Base-by-base conservation (phyloP, 306 rosid species). In the Myrica gale region DNA sequence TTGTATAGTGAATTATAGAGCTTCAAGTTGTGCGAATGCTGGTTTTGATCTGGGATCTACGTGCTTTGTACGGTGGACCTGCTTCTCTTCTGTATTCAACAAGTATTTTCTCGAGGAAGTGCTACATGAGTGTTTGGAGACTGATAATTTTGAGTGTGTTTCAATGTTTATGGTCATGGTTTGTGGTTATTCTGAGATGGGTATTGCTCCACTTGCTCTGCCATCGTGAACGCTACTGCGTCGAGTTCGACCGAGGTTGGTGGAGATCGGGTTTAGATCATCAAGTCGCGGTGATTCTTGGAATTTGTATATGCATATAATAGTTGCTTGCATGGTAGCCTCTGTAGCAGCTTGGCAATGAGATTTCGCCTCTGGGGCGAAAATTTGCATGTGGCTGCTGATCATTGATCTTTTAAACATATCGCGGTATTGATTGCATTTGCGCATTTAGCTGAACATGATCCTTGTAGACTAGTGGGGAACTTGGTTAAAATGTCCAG, bases 31-130 rank as follows among this genome's bases (percentile, higher is more conserved):
- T 75, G 74, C 73, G 73, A 76, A 51, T 82, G 78, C 66, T 68
- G 76, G 73, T 79, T 81, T 81, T 68, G 82, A 73, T 82, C 85
- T 73, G 62, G 68, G 81, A 77, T 80, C 80, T 76, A 78, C 56
- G 13, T 74, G 81, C 70, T 75, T 78, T 43, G 63, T 54, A 44
- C 76, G 73, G 71, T 58, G 74, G 60, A 72, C 51, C 42, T 56
- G 15, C 76, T 73, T 65, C 44, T 46, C 12, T 74, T 43, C 76
- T 69, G 74, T 79, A 21, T 52, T 75, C 71, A 70, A 17, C 41
- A 70, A 32, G 15, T 12, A 15, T 51, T 44, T 15, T 70, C 52
- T 79, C 53, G 67, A 13, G 77, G 71, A 39, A 56, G 83, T 69
- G 76, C 74, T 51, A 16, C 79, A 55, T 56, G 73, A 75, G 58